Percentiles rank a stretch among this genome's conserved stretches.
Conservation (phyloP, 2,329 filamentous ascomycete species). For the Nemania diffusa region DNA sequence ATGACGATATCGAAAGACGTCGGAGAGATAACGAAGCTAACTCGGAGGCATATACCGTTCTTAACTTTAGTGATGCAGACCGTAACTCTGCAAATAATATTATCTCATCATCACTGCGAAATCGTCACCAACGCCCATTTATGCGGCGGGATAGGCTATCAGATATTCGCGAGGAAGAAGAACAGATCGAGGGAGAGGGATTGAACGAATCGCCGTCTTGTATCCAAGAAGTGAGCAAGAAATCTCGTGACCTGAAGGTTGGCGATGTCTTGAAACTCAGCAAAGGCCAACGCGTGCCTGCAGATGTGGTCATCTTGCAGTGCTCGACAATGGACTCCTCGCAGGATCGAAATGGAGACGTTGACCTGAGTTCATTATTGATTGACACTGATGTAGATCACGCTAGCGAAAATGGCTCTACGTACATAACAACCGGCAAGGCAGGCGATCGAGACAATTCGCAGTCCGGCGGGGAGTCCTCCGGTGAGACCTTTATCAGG, state of each 20-base stretch:
- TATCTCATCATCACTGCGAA: constrained; percentile 58
- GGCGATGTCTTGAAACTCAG: constrained; percentile 93
- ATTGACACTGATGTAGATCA: constrained; percentile 52
- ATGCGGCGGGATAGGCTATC: constrained; percentile 61
- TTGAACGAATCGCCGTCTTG: constrained; percentile 57
- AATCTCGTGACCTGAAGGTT: constrained; percentile 88
- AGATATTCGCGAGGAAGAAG: constrained; percentile 77
- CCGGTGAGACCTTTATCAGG: constrained; percentile 93
- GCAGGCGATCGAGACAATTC: constrained; percentile 45
- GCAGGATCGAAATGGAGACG: constrained; percentile 47
- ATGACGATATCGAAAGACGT: constrained; percentile 88
- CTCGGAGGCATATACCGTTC: constrained; percentile 83
- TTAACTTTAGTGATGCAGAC: constrained; percentile 74
- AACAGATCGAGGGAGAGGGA: constrained; percentile 59
- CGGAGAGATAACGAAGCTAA: constrained; percentile 93
- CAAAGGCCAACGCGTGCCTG: constrained; percentile 93
- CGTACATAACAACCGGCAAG: constrained; percentile 53
- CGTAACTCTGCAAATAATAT: constrained; percentile 55
- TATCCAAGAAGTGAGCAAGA: constrained; percentile 77
- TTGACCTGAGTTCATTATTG: constrained; percentile 54
- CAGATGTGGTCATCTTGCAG: constrained; percentile 93
- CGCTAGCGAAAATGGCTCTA: constrained; percentile 39
- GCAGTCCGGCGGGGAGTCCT: constrained; percentile 55
- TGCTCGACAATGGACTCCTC: constrained; percentile 71
- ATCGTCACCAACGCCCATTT: constrained; percentile 52